Evolutionary conservation across 805 yeast species (phyloP).

Genomic region (Saccharomycopsis amapae): DNA sequence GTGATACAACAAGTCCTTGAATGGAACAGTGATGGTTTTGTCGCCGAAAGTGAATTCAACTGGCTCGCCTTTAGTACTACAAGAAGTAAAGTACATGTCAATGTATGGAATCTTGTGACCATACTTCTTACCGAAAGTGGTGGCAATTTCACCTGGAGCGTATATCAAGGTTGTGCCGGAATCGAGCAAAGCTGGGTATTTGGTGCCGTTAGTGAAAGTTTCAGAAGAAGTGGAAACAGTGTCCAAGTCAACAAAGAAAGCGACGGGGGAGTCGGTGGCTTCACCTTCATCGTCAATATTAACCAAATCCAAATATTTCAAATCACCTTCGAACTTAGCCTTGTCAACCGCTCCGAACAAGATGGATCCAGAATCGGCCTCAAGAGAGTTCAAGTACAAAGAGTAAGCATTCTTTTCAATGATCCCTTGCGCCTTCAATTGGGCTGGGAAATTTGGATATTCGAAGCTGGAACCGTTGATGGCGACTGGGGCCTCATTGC

Average conservation of each 20-base stretch:
- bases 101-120: conserved; percentile 31
- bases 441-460: conserved; percentile 63
- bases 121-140: conserved; percentile 21
- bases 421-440: conserved; percentile 50
- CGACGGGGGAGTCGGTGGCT: conserved; percentile 39
- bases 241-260: conserved; percentile 35
- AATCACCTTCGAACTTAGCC: conserved; percentile 48
- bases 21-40: conserved; percentile 44
- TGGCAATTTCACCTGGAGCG: conserved; percentile 35
- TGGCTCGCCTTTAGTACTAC: conserved; percentile 33
- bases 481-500: conserved; percentile 53
- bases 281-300: conserved; percentile 31
- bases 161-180: conserved; percentile 52
- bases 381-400: conserved; percentile 44
- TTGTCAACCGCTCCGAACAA: conserved; percentile 70
- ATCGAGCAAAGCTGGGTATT: conserved; percentile 41
- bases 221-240: neutral
- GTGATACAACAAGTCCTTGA: conserved; percentile 29
- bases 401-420: conserved; percentile 55
- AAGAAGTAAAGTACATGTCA: conserved; percentile 43
- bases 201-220: conserved; percentile 20
- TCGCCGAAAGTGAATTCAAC: conserved; percentile 53
- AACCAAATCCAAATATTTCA: conserved; percentile 45
- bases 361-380: conserved; percentile 43
- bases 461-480: conserved; percentile 26